Evolutionary conservation across 768 basidiomycete species (phyloP).

Genomic region (Pleurotus eryngii): DNA sequence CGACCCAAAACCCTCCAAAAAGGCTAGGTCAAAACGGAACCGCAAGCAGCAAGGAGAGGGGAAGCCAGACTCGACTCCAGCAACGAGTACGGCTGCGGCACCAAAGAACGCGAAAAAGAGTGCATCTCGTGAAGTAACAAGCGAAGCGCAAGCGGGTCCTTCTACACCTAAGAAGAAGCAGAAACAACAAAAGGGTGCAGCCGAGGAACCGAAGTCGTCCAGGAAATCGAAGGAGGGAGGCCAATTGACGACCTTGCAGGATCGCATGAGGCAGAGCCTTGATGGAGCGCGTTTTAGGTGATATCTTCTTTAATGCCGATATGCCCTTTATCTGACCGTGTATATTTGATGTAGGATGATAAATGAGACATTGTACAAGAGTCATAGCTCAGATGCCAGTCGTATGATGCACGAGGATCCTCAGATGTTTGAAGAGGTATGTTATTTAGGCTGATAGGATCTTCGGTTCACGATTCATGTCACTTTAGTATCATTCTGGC

Average conservation of each 20-base stretch:
- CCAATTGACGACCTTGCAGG: slow-evolving; percentile 70
- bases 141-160: slow-evolving; percentile 1
- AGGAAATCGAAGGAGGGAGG: no score
- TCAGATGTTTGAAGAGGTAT: slow-evolving; percentile 79
- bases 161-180: slow-evolving; percentile 16
- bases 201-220: slow-evolving; percentile 1
- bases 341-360: slow-evolving; percentile 56
- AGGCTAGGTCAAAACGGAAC: no score
- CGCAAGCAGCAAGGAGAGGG: no score
- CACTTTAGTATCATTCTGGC: slow-evolving; percentile 82
- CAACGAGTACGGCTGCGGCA: no score
- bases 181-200: slow-evolving; percentile 7
- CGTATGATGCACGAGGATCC: slow-evolving; percentile 85
- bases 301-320: slow-evolving; percentile 23
- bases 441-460: slow-evolving; percentile 6
- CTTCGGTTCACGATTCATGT: not conserved
- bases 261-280: slow-evolving; percentile 71
- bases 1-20: no score
- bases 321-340: not conserved
- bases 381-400: slow-evolving; percentile 68
- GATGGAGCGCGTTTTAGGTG: slow-evolving; percentile 86
- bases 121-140: not conserved
- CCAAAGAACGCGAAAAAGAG: not conserved
- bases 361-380: slow-evolving; percentile 92
- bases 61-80: no score